Percentiles rank a stretch among this genome's conserved stretches.
phyloP scores from a whole-genome alignment of 139 green algal genomes.

The Micractinium sp. region DNA sequence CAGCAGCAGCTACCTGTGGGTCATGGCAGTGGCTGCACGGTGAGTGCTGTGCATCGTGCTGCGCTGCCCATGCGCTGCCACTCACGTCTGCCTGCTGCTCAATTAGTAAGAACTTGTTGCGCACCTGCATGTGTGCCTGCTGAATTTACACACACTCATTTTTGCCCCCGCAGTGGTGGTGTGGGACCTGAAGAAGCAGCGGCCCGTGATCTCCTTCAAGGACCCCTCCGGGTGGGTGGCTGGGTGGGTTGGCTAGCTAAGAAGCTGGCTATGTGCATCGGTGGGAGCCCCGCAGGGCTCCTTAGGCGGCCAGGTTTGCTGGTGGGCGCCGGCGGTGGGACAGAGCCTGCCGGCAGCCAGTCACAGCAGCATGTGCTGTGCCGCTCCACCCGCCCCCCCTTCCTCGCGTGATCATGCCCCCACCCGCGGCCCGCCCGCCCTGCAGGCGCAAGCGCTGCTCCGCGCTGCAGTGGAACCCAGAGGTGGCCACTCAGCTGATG shows the following conservation, averaged over 20 bases:
- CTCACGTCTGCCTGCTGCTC: neutral
- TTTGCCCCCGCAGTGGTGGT: conserved; percentile 65
- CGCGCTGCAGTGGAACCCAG: conserved; percentile 93
- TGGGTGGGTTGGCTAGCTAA: too few species aligned
- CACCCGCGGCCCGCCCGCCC: too few species aligned
- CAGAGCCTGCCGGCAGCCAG: neutral
- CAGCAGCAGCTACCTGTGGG: too few species aligned
- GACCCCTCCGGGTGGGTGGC: conserved; percentile 60
- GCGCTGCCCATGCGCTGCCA: neutral
- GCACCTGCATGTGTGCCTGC: neutral
- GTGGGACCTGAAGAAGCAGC: conserved; percentile 95
- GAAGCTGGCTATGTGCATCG: too few species aligned
- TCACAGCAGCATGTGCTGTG: neutral
- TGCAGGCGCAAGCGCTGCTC: conserved; percentile 62
- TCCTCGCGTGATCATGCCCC: neutral
- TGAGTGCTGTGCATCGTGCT: neutral
- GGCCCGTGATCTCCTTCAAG: conserved; percentile 88
- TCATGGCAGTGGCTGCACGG: too few species aligned
- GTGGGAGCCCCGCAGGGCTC: too few species aligned
- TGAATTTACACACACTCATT: too few species aligned
- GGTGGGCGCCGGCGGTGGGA: neutral
- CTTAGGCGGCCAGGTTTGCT: neutral
- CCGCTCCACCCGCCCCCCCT: neutral
- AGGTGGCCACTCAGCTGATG: conserved; percentile 92
- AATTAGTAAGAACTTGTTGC: neutral